A percentile compares a stretch with the other conserved stretches of the same genome.
These are phyloP conservation scores for Arachis stenosperma DNA, from an alignment of 306 rosid genomes.

Conservation along the genomic window DNA sequence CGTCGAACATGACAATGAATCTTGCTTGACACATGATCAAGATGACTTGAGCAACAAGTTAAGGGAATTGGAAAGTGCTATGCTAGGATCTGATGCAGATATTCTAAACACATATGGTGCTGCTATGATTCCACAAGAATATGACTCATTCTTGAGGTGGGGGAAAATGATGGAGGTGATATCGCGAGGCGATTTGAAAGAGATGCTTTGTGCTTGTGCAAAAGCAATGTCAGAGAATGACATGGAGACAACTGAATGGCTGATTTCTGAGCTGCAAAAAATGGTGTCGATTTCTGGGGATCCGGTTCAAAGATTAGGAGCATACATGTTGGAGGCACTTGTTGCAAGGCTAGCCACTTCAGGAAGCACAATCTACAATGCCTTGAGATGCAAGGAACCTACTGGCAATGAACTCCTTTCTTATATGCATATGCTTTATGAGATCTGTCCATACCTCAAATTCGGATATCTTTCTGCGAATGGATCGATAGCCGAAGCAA, in stretches of 20 bases:
- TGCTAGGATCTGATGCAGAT: slow-evolving; percentile 79
- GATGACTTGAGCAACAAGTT: slow-evolving; percentile 78
- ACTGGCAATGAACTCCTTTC: slow-evolving; percentile 69
- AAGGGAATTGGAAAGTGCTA: slow-evolving; percentile 75
- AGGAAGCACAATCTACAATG: slow-evolving; percentile 77
- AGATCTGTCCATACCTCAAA: slow-evolving; percentile 82
- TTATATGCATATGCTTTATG: slow-evolving; percentile 80
- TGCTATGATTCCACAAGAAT: slow-evolving; percentile 36
- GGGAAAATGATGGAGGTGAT: slow-evolving; percentile 60
- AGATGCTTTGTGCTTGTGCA: slow-evolving; percentile 77
- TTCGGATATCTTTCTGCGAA: slow-evolving; percentile 91
- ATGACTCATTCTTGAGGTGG: slow-evolving; percentile 48
- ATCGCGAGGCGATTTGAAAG: slow-evolving; percentile 68
- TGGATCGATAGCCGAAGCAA: slow-evolving; percentile 90
- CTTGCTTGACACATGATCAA: slow-evolving; percentile 55
- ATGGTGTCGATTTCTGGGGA: slow-evolving; percentile 82
- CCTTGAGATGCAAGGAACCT: slow-evolving; percentile 87
- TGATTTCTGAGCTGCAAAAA: slow-evolving; percentile 64
- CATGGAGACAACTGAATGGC: slow-evolving; percentile 63
- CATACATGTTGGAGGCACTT: slow-evolving; percentile 86
- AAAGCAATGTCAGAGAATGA: slow-evolving; percentile 64
- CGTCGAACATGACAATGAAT: slow-evolving; percentile 49
- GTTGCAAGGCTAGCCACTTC: slow-evolving; percentile 82
- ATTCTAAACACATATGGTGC: slow-evolving; percentile 39
- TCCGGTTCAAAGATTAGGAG: slow-evolving; percentile 84